Base-by-base conservation (phyloP, 306 rosid species). In the Quillaja saponaria region DNA sequence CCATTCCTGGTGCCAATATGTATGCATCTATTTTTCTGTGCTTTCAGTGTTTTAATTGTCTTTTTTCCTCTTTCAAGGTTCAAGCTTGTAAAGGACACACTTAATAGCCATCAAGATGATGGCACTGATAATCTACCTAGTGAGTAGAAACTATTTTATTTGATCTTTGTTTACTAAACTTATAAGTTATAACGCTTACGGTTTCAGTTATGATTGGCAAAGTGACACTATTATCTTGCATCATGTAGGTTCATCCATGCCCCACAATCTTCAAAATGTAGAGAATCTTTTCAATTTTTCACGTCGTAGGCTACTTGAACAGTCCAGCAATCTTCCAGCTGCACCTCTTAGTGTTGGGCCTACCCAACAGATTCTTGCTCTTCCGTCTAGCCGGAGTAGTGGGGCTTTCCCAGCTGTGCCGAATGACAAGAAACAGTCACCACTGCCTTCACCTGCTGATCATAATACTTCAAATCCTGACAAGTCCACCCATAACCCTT, bases 361-460 rank as follows among this genome's bases (percentile, higher is more conserved):
- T 16, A 25, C 77, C 6, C 70, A 66, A 66, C 80, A 72, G 47
- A 45, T 82, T 50, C 71, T 78, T 61, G 20, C 64, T 64, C 80
- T 66, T 68, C 84, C 94, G 41, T 72, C 45, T 46, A 69, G 80
- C 17, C 51, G 72, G 33, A 84, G 98, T 74, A 88, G 89, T 62
- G 98, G 98, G 34, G 35, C 90, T 59, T 77, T 86, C 62, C 87
- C 90, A 18, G 96, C 96, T 14, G 66, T 82, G 49, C 79, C 83
- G 37, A 67, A 67, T 17, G 61, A 46, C n/a, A 81, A 44, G 46
- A 66, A 49, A 11, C 74, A 77, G 19, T 14, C 81, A 39, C 61
- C 79, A 18, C 55, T 1, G 37, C 50, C 71, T 61, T 12, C 68
- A 7, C 25, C 81, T 68, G 15, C 64, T 37, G 35, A 52, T 4